Base-by-base conservation (phyloP, 495 filamentous ascomycete species). In the Neurospora sp. region DNA sequence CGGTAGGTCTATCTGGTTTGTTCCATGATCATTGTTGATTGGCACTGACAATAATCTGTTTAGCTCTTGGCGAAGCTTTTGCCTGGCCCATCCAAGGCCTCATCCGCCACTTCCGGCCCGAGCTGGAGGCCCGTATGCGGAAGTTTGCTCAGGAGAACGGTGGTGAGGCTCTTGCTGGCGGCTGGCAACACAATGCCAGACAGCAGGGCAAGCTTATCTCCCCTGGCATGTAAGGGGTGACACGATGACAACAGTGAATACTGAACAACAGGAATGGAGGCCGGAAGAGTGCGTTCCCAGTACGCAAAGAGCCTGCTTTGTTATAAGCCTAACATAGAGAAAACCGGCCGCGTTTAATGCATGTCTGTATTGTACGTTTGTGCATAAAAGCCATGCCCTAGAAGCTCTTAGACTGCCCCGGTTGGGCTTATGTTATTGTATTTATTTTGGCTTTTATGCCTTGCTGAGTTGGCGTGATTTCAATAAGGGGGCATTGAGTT, bases 21-120 rank as follows among this genome's bases (percentile, higher is more conserved):
- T 61, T 10, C 27, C 7, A 22, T 14, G 18, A n/a, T 16, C 12
- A 16, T 39, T 2, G 1, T 5, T 42, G 3, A 35, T 22, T 53
- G 18, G 3, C 35, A 70, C 9, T 22, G 53, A 61, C 72, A 27
- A 69, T 74, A 18, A 53, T 70, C 7, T 16, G 16, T 42, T 7
- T 73, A 91, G 89, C 96, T 81, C 85, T 99, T 73, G 96, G 96
- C 73, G 96, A 99, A 85, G 96, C 96, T 59, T 99, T 99, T 77
- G 94, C 96, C 74, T 99, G 96, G 96, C 96, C 96, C 76, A 89
- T 98, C 77, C 96, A 99, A 85, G 96, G 96, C 81, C 87, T 99
- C 74, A 98, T 99, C 83, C 90, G 96, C 75, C 96, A 99, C 84
- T 99, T 99, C 86, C 87, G 96, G 75, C 96, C 94, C 40, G 95